Percentiles rank a stretch among this genome's conserved stretches.
phyloP scores from a whole-genome alignment of 352 stramenopile genomes.

The Phytophthora pluvialis region DNA sequence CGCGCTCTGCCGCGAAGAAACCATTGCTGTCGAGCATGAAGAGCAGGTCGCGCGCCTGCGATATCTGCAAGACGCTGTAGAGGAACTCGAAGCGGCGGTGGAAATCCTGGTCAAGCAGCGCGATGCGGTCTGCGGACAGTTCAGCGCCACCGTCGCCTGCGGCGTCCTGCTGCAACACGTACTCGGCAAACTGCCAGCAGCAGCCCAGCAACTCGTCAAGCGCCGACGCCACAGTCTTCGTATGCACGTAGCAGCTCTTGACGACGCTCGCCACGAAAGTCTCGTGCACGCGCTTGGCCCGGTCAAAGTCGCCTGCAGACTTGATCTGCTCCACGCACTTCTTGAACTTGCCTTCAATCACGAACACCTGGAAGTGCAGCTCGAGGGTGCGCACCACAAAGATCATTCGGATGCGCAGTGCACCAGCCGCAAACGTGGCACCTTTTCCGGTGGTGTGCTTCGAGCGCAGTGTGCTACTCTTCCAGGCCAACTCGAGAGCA shows the following conservation, averaged over 20 bases:
- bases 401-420: slow-evolving; percentile 71
- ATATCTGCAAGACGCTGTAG: slow-evolving; percentile 66
- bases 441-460: slow-evolving; percentile 24
- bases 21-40: slow-evolving; percentile 79
- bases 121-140: slow-evolving; percentile 43
- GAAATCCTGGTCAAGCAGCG: slow-evolving; percentile 61
- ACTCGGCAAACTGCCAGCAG: slow-evolving; percentile 81
- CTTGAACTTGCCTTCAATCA: slow-evolving; percentile 71
- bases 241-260: slow-evolving; percentile 76
- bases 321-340: slow-evolving; percentile 65
- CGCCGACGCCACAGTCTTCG: slow-evolving; percentile 58
- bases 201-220: slow-evolving; percentile 66
- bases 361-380: slow-evolving; percentile 81
- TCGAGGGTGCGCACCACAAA: slow-evolving; percentile 79
- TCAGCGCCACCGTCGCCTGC: background rate
- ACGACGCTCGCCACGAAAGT: slow-evolving; percentile 71
- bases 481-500: slow-evolving; percentile 74
- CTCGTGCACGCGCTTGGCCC: slow-evolving; percentile 74
- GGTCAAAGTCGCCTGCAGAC: slow-evolving; percentile 64
- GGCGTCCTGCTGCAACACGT: slow-evolving; percentile 53
- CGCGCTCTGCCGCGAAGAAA: slow-evolving; percentile 60
- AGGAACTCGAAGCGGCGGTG: slow-evolving; percentile 64
- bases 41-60: slow-evolving; percentile 68
- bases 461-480: slow-evolving; percentile 45
- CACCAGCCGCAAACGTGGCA: slow-evolving; percentile 33